Evolutionary conservation across 768 basidiomycete species (phyloP).

Genomic region (Phaffia tasmanica): DNA sequence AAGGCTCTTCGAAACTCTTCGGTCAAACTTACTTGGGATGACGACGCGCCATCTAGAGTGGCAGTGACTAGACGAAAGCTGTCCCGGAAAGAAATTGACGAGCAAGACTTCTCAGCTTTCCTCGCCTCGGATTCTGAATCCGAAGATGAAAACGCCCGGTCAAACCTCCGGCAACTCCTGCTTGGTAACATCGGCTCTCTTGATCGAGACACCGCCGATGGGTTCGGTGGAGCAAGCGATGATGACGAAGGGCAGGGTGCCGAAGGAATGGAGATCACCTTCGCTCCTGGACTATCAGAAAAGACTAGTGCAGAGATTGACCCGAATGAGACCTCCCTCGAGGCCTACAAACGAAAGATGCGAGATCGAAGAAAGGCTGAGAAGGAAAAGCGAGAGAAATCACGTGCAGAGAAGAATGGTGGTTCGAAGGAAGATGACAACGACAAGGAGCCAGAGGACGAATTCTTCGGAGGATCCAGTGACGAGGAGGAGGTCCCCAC

Average conservation of each 20-base stretch:
- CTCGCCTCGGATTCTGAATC: conserved; percentile 58
- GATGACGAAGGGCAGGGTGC: conserved; percentile 30
- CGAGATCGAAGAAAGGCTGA: conserved; percentile 74
- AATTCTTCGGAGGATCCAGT: conserved; percentile 59
- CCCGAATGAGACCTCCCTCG: conserved; percentile 74
- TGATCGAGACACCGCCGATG: conserved; percentile 57
- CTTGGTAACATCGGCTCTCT: conserved; percentile 47
- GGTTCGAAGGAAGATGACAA: conserved; percentile 18
- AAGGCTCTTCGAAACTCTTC: conserved; percentile 95
- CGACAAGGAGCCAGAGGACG: conserved; percentile 44
- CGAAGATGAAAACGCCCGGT: conserved; percentile 47
- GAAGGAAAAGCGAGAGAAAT: conserved; percentile 49
- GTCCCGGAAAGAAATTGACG: conserved; percentile 75
- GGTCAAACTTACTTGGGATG: conserved; percentile 97
- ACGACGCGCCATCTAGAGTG: conserved; percentile 80
- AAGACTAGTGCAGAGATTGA: conserved; percentile 35
- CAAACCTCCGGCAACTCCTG: conserved; percentile 67
- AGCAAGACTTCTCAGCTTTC: conserved; percentile 74
- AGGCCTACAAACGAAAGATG: conserved; percentile 78
- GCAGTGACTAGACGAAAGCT: conserved; percentile 66
- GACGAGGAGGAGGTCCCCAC: conserved; percentile 36
- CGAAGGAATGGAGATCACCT: conserved; percentile 82
- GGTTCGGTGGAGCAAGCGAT: conserved; percentile 52
- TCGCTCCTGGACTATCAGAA: conserved; percentile 67
- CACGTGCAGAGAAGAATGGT: conserved; percentile 15